Percentiles rank a stretch among this genome's conserved stretches.
Evolutionary conservation across 371 early-diverging fungal genomes (phyloP).

Genomic region (Zopfochytrium polystomum): DNA sequence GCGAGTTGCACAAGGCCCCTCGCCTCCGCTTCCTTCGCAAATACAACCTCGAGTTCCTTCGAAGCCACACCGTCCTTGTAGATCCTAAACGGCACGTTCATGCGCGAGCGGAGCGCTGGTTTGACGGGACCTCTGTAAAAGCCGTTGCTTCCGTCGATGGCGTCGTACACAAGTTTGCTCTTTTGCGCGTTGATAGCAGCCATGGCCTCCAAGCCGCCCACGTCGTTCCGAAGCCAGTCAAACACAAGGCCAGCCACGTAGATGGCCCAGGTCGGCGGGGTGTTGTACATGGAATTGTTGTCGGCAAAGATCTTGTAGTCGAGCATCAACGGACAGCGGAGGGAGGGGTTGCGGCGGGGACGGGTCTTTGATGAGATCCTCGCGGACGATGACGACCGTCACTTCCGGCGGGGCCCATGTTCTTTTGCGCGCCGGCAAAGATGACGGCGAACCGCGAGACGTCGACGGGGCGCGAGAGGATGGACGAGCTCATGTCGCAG

Average conservation of each 20-base stretch:
- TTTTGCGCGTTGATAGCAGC: conserved; percentile 63
- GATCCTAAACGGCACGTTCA: conserved; percentile 89
- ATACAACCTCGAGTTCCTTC: conserved; percentile 73
- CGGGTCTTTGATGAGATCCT: conserved; percentile 69
- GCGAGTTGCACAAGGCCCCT: conserved; percentile 79
- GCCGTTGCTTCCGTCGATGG: conserved; percentile 59
- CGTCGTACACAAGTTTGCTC: conserved; percentile 64
- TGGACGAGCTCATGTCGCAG: conserved; percentile 93
- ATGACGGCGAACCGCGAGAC: conserved; percentile 81
- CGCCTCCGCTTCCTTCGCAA: conserved; percentile 75
- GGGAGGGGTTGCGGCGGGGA: conserved; percentile 38
- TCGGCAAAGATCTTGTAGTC: conserved; percentile 80
- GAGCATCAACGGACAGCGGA: conserved; percentile 75
- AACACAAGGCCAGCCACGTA: conserved; percentile 86
- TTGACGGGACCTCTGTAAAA: conserved; percentile 73
- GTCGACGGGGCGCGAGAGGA: conserved; percentile 81
- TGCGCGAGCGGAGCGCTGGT: conserved; percentile 63
- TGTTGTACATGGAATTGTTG: conserved; percentile 89
- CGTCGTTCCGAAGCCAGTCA: conserved; percentile 65
- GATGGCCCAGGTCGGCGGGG: conserved; percentile 94
- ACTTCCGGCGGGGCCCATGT: conserved; percentile 91
- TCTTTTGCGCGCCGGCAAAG: conserved; percentile 96
- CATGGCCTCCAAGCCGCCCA: conserved; percentile 75
- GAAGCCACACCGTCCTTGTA: conserved; percentile 38
- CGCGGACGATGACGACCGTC: conserved; percentile 84